These are phyloP conservation scores for Diplodia scrobiculata DNA, from an alignment of 2,329 filamentous ascomycete species.

Conservation along the genomic window DNA sequence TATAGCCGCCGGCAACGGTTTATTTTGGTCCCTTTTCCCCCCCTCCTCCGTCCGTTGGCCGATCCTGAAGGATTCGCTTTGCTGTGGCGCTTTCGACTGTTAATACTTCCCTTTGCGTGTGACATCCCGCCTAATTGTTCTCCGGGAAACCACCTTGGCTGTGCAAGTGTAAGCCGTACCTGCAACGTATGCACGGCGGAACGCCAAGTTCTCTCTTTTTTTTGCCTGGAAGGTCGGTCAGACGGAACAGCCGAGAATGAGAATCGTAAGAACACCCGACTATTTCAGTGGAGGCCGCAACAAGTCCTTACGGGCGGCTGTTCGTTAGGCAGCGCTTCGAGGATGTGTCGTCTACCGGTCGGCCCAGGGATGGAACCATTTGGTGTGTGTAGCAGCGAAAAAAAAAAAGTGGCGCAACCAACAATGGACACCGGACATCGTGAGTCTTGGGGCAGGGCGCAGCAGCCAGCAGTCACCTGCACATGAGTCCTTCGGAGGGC, in stretches of 20 bases:
- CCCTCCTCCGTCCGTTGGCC: not conserved
- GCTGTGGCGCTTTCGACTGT: slow-evolving; percentile 5
- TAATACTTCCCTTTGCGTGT: slow-evolving; percentile 6
- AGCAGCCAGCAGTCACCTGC: not conserved
- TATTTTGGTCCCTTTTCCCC: not conserved
- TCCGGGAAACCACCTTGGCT: not conserved
- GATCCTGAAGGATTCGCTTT: not conserved
- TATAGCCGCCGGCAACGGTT: slow-evolving; percentile 4
- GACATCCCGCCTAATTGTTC: not conserved
- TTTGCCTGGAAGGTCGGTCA: not conserved
- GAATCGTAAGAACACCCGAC: not conserved
- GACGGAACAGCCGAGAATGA: not conserved
- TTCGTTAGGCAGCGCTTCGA: not conserved
- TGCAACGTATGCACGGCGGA: not conserved
- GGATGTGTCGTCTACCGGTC: not conserved
- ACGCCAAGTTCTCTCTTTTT: not conserved
- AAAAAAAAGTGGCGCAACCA: slow-evolving; percentile 9
- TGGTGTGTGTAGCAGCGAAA: not conserved
- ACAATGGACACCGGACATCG: slow-evolving; percentile 15
- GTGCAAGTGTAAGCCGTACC: not conserved
- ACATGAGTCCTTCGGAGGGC: slow-evolving; percentile 18
- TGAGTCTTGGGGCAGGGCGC: slow-evolving; percentile 12
- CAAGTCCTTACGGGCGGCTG: not conserved
- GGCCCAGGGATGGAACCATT: not conserved
- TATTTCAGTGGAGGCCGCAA: not conserved